A percentile compares a stretch with the other conserved stretches of the same genome.
Conservation (phyloP, 2,329 filamentous ascomycete species). For the Chrysoporthe puriensis region DNA sequence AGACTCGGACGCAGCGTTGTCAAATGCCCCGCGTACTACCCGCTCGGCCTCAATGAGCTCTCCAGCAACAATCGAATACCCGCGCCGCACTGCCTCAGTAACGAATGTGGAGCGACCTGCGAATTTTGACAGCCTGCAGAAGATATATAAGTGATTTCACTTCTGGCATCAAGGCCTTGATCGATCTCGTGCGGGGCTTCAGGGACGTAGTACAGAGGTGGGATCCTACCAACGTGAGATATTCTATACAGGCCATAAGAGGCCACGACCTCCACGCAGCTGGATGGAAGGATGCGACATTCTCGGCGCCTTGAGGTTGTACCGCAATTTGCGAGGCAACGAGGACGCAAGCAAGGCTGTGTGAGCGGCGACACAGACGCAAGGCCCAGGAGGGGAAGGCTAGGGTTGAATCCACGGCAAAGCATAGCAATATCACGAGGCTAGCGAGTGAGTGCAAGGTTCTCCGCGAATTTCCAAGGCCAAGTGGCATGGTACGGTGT, state of each 20-base stretch:
- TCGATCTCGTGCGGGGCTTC: too few relatives aligned
- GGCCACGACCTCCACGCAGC: not conserved
- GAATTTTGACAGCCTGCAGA: not conserved
- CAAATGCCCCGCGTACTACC: too few relatives aligned
- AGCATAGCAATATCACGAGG: too few relatives aligned
- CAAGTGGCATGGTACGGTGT: too few relatives aligned
- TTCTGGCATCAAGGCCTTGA: not conserved
- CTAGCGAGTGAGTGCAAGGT: too few relatives aligned
- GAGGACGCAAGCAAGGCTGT: not conserved
- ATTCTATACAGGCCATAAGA: not conserved
- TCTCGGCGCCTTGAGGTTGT: not conserved
- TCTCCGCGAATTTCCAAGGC: too few relatives aligned
- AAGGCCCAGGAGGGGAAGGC: too few relatives aligned
- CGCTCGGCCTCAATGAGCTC: too few relatives aligned
- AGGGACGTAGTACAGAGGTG: too few relatives aligned
- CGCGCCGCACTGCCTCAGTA: not conserved
- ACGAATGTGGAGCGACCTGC: not conserved
- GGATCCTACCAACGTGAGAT: too few relatives aligned
- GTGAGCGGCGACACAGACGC: not conserved
- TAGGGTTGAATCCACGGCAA: too few relatives aligned
- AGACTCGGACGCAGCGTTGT: not conserved
- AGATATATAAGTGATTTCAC: not conserved
- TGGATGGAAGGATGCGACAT: not conserved
- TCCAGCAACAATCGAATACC: too few relatives aligned
- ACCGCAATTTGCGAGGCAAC: not conserved